Conservation (phyloP, 2,329 filamentous ascomycete genomes). For the Cladobotryum protrusum region DNA sequence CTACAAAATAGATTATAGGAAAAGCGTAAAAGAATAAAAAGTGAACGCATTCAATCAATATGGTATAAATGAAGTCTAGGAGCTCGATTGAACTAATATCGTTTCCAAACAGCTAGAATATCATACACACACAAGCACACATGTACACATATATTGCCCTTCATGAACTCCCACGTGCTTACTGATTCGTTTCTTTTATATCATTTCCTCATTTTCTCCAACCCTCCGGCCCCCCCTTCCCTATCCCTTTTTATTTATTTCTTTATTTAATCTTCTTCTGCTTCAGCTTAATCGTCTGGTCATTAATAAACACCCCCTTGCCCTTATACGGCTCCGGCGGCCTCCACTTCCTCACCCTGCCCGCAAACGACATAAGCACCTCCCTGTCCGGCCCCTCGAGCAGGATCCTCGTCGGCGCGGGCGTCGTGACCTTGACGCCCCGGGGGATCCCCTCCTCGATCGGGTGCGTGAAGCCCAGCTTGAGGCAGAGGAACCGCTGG, state of each 20-base stretch:
- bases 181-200: too few relatives aligned
- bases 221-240: too few relatives aligned
- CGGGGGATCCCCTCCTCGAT: constrained; percentile 80
- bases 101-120: constrained; percentile 5
- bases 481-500: constrained; percentile 85
- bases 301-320: constrained; percentile 97
- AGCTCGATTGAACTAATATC: constrained; percentile 21
- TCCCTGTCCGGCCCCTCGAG: constrained; percentile 84
- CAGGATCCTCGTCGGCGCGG: constrained; percentile 84
- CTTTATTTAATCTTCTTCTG: constrained; percentile 89
- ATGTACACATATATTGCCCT: too few relatives aligned
- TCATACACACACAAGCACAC: not conserved
- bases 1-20: not conserved
- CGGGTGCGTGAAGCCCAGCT: constrained; percentile 94
- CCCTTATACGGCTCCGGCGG: constrained; percentile 97
- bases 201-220: too few relatives aligned
- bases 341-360: constrained; percentile 81
- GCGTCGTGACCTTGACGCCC: constrained; percentile 79
- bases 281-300: constrained; percentile 97
- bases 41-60: not conserved
- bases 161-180: too few relatives aligned
- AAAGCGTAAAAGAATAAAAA: constrained; percentile 2
- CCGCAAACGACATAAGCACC: constrained; percentile 84
- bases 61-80: constrained; percentile 21
- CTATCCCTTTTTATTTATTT: not conserved